Percentiles rank a stretch among this genome's conserved stretches.
Evolutionary conservation across 1,284 basidiomycete genomes (phyloP).

Genomic region (Xerocomus nothofagi): DNA sequence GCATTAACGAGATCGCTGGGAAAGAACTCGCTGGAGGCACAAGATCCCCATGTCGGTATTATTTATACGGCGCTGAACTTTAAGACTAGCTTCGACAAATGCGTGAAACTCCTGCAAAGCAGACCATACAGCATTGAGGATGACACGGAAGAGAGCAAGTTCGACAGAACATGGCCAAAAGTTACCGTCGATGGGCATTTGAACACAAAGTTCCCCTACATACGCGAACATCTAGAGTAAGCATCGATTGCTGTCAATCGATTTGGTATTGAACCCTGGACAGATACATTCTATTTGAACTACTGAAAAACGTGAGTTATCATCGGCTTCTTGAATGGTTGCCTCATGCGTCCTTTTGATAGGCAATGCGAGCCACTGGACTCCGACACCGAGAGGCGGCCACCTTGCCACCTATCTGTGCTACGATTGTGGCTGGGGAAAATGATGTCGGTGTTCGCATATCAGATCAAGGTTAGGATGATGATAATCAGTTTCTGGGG

Average conservation of each 20-base stretch:
- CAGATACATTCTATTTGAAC: conserved; percentile 86
- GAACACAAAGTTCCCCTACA: conserved; percentile 78
- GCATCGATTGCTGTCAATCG: conserved; percentile 22
- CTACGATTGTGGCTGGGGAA: conserved; percentile 72
- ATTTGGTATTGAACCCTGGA: conserved; percentile 1
- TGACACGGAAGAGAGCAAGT: conserved; percentile 34
- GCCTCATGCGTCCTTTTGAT: not conserved
- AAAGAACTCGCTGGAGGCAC: conserved; percentile 30
- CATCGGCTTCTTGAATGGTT: not conserved
- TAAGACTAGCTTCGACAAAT: conserved; percentile 69
- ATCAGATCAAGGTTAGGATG: conserved; percentile 73
- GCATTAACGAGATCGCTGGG: conserved; percentile 68
- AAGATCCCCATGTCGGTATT: conserved; percentile 78
- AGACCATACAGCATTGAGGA: conserved; percentile 49
- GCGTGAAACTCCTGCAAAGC: conserved; percentile 57
- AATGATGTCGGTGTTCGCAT: conserved; percentile 77
- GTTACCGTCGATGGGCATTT: conserved; percentile 76
- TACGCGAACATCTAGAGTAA: conserved; percentile 85
- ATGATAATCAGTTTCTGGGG: not conserved
- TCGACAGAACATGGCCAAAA: conserved; percentile 51
- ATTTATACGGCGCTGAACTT: conserved; percentile 80
- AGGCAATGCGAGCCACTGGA: conserved; percentile 72
- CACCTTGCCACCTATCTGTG: conserved; percentile 57
- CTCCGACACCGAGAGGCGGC: conserved; percentile 45
- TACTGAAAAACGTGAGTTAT: conserved; percentile 76